phyloP scores from a whole-genome alignment of 2,329 filamentous ascomycete species.

The Hypocreales sp. region DNA sequence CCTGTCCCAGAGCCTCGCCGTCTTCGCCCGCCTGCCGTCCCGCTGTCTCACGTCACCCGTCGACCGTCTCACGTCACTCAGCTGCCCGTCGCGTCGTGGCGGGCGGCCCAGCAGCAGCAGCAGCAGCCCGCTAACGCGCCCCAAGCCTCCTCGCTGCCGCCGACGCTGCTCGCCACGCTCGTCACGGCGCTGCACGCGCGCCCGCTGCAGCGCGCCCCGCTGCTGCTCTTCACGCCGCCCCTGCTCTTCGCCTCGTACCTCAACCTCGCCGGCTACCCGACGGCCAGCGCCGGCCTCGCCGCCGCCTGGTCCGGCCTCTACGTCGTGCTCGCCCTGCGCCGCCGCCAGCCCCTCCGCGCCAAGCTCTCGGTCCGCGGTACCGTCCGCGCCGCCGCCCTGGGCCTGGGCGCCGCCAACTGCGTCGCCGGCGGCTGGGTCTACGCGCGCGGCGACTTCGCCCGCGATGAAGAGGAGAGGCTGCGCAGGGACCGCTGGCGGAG shows the following conservation, averaged over 20 bases:
- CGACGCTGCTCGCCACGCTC: conserved; percentile 39
- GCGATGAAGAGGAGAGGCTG: conserved; percentile 30
- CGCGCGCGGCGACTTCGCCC: conserved; percentile 30
- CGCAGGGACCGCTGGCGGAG: conserved; percentile 35
- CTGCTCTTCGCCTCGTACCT: conserved; percentile 42
- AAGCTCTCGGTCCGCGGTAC: conserved; percentile 31
- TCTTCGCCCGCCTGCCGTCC: not conserved
- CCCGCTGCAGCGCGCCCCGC: conserved; percentile 33
- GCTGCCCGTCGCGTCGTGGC: no score
- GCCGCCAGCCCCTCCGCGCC: conserved; percentile 21
- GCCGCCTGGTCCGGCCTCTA: conserved; percentile 43
- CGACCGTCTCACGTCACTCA: no score
- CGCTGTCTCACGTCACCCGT: not conserved
- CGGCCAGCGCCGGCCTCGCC: conserved; percentile 38
- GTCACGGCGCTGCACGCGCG: conserved; percentile 39
- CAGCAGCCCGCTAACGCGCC: no score
- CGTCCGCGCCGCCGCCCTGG: conserved; percentile 35
- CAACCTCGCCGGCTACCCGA: conserved; percentile 42
- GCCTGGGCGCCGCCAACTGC: conserved; percentile 30
- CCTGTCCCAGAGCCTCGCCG: conserved; percentile 1
- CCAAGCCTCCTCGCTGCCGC: conserved; percentile 39
- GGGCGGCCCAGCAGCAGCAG: no score
- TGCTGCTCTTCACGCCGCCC: conserved; percentile 35
- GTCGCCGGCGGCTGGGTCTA: conserved; percentile 36
- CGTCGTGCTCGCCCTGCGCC: conserved; percentile 35